Evolutionary conservation across 1,284 basidiomycete species (phyloP).

Genomic region (Hortiboletus rubellus): DNA sequence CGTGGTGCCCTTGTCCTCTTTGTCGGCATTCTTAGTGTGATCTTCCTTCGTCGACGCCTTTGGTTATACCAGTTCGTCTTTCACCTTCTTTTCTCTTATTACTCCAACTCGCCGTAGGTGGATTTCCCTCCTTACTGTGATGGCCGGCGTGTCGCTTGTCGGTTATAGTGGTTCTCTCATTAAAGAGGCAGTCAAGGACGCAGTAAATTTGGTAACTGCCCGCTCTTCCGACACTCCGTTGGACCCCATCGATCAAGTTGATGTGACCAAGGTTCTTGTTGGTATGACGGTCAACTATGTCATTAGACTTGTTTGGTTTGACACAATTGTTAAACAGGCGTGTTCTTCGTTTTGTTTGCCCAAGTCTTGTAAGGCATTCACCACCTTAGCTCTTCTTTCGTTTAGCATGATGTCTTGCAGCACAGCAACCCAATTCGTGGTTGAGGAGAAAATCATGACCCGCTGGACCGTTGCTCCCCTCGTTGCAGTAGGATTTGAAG

Average conservation of each 20-base stretch:
- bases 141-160: conserved; percentile 87
- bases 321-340: conserved; percentile 47
- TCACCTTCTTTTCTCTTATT: neutral
- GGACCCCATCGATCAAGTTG: conserved; percentile 52
- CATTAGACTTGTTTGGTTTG: conserved; percentile 1
- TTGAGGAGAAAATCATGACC: conserved; percentile 87
- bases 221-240: conserved; percentile 24
- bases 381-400: conserved; percentile 13
- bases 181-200: conserved; percentile 66
- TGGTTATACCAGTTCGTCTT: conserved; percentile 73
- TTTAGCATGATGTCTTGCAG: conserved; percentile 42
- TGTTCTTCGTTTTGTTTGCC: conserved; percentile 93
- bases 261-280: conserved; percentile 65
- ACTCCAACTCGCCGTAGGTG: conserved; percentile 55
- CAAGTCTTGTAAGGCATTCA: conserved; percentile 82
- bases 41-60: conserved; percentile 84
- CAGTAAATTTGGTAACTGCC: conserved; percentile 26
- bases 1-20: conserved; percentile 96
- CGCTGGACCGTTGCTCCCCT: conserved; percentile 89
- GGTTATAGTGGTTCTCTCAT: conserved; percentile 89
- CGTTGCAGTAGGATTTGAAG: conserved; percentile 93
- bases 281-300: conserved; percentile 43
- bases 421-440: conserved; percentile 88
- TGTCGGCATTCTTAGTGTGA: conserved; percentile 89
- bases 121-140: conserved; percentile 89